A percentile compares a stretch with the other conserved stretches of the same genome.
phyloP scores from a whole-genome alignment of 1,139 yeast genomes.

The Saccharomycopsis crataegensis region DNA sequence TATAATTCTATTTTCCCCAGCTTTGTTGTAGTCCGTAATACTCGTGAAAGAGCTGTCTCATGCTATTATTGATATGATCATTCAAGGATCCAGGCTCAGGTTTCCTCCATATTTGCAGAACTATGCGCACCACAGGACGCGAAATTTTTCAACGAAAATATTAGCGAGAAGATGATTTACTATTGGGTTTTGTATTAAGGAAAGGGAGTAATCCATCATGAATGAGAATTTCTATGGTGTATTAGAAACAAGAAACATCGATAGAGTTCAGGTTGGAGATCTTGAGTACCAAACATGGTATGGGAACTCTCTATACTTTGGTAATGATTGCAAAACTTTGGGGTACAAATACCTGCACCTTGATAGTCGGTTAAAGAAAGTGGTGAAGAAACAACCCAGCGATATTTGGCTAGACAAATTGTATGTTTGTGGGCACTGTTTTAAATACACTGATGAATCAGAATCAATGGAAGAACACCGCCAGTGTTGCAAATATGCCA shows the following conservation, averaged over 20 bases:
- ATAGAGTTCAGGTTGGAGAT: conserved; percentile 57
- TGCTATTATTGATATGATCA: no score
- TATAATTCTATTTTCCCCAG: no score
- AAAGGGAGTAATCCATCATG: not conserved
- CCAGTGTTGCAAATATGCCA: conserved; percentile 37
- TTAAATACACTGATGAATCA: conserved; percentile 58
- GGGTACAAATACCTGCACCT: conserved; percentile 23
- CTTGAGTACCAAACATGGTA: conserved; percentile 74
- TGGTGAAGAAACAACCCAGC: conserved; percentile 12
- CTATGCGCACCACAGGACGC: not conserved
- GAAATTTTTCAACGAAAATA: not conserved
- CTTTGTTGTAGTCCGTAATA: no score
- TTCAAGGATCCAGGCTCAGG: not conserved
- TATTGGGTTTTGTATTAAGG: no score
- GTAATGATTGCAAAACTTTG: conserved; percentile 27
- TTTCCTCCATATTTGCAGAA: not conserved
- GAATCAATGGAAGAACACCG: conserved; percentile 37
- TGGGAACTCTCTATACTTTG: conserved; percentile 73
- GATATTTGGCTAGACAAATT: conserved; percentile 52
- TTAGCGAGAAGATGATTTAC: no score
- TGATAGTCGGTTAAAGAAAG: conserved; percentile 13
- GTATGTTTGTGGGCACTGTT: conserved; percentile 74
- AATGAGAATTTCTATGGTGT: conserved; percentile 49
- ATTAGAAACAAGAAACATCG: conserved; percentile 51
- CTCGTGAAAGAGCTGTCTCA: no score